Base-by-base conservation (phyloP, 1,284 basidiomycete species). In the Pyrrhoderma lamaoense region DNA sequence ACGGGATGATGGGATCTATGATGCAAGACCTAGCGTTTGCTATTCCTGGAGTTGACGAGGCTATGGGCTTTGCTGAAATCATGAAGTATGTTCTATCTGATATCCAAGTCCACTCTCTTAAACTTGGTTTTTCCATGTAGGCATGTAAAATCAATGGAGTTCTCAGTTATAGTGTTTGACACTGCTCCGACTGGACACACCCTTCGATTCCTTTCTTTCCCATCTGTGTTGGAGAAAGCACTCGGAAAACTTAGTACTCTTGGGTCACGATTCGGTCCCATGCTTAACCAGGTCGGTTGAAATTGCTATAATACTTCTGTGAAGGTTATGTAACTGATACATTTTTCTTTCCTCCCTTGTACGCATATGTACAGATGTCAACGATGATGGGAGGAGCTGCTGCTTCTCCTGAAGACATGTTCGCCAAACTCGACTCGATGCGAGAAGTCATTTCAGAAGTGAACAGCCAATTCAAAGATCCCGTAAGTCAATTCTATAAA, bases 131-230 rank as follows among this genome's bases (percentile, higher is more conserved):
- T 22, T 23, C 38, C 36, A 16, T 42, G 1, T 59, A 95, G 92
- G 65, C 94, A 98, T 67, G 96, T 99, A 69, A 98, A 99, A 71
- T 96, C 92, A n/a, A 98, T 99, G 95, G 85, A 98, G 70, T 99
- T 96, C 73, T 94, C 92, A 19, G 92, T 96, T 52, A 98, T 99
- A 64, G 94, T 99, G 23, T 99, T 99, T 64, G 95, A 99, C 67
- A 99, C 95, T 0, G 95, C 95, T 36, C 95, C 95, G 1, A 99
- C 95, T 5, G 96, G 95, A 2, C 95, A 99, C 70, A 99, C 95
- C 0, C 77, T 99, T 3, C 92, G 95, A 36, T 99, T 99, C 77
- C 76, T 99, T 42, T 96, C 93, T 13, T 99, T 99, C 80, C 95
- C 95, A 0, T 89, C 86, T 8, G 96, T 99, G 1, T 79, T 99